phyloP scores from a whole-genome alignment of 2,329 filamentous ascomycete species.

The Pyrenochaeta sp. region DNA sequence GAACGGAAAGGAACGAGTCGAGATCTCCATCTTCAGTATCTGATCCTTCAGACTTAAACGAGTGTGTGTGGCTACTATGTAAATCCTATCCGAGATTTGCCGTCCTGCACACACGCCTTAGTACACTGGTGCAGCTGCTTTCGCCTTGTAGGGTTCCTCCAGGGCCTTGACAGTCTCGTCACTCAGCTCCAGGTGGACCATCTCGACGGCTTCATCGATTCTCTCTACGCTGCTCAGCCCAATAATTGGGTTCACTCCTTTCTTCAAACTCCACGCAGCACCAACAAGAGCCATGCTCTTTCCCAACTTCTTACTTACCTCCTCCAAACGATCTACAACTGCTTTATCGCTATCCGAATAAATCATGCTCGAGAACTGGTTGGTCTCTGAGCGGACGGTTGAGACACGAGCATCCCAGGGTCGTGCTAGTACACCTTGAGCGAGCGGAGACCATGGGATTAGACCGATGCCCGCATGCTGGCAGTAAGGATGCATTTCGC shows the following conservation, averaged over 20 bases:
- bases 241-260: conserved; percentile 28
- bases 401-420: conserved; percentile 24
- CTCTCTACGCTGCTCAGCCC: conserved; percentile 24
- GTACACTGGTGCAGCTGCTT: too few relatives aligned
- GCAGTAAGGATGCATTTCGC: conserved; percentile 36
- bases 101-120: too few relatives aligned
- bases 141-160: conserved; percentile 23
- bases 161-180: conserved; percentile 28
- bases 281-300: conserved; percentile 66
- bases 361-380: conserved; percentile 9
- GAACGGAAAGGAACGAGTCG: too few relatives aligned
- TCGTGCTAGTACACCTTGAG: conserved; percentile 49
- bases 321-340: conserved; percentile 61
- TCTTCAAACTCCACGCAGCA: conserved; percentile 26
- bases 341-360: conserved; percentile 54
- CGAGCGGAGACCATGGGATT: conserved; percentile 35
- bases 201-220: conserved; percentile 27
- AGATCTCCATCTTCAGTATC: too few relatives aligned
- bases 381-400: conserved; percentile 1
- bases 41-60: too few relatives aligned
- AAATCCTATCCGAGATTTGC: too few relatives aligned
- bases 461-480: conserved; percentile 29
- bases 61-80: too few relatives aligned
- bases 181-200: conserved; percentile 15
- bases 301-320: conserved; percentile 61